Evolutionary conservation across 2,329 filamentous ascomycete species (phyloP).

Genomic region (Cryphonectria japonica): DNA sequence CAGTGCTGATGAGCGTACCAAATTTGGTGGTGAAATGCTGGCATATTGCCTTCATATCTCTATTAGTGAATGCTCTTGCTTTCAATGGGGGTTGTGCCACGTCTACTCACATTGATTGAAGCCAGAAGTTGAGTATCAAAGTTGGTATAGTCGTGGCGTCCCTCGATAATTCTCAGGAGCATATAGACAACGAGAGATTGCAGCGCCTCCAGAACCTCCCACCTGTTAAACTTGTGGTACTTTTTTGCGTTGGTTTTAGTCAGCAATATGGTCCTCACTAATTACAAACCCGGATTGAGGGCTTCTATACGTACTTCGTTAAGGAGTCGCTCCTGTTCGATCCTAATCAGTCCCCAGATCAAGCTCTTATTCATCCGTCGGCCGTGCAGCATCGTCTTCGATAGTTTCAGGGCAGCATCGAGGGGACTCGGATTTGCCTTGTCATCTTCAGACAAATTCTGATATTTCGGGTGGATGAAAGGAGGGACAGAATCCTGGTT

Average conservation of each 20-base stretch:
- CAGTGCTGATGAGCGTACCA: constrained; percentile 22
- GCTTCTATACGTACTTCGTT: constrained; percentile 18
- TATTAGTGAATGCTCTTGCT: constrained; percentile 7
- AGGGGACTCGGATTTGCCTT: constrained; percentile 14
- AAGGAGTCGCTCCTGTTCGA: constrained; percentile 24
- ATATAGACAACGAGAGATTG: constrained; percentile 22
- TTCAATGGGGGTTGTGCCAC: constrained; percentile 4
- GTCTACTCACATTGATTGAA: constrained; percentile 18
- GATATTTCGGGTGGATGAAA: constrained; percentile 22
- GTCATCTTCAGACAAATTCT: constrained; percentile 11
- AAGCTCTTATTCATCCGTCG: constrained; percentile 21
- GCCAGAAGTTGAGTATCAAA: constrained; percentile 19
- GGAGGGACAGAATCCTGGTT: constrained; percentile 18
- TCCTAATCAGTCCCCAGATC: constrained; percentile 20
- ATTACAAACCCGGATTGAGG: constrained; percentile 3
- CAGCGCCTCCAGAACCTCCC: constrained; percentile 22
- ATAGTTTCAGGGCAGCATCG: constrained; percentile 14
- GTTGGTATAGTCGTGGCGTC: constrained; percentile 24
- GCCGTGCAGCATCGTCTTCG: constrained; percentile 21
- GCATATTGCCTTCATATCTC: constrained; percentile 21
- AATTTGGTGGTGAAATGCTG: constrained; percentile 13
- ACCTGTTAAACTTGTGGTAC: constrained; percentile 22
- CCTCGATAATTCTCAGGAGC: constrained; percentile 21
- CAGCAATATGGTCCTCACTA: constrained; percentile 11
- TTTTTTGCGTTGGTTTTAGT: constrained; percentile 13